Base-by-base conservation (phyloP, 345 rosid species). In the Aquilaria sinensis region DNA sequence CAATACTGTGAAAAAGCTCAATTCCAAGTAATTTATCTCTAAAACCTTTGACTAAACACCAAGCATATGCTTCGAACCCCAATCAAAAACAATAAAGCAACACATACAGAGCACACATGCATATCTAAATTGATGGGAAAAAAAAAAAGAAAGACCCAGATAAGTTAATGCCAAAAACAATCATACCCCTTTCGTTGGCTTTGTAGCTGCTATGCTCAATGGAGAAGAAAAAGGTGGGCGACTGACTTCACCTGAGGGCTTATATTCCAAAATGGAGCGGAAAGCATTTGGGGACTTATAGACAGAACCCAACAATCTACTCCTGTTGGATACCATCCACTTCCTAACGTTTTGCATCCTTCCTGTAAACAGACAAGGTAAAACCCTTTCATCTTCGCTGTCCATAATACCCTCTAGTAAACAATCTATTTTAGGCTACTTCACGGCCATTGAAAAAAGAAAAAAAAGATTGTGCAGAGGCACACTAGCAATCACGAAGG, bases 281-380 rank as follows among this genome's bases (percentile, higher is more conserved):
- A 30, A 53, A 3, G 32, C 57, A 23, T 65, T 56, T 55, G 56
- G 15, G 47, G 16, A 37, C 37, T 33, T 32, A 9, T 9, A 47
- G 33, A 62, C 51, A 23, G 48, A 46, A 15, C 47, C 49, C 53
- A 45, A 12, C 57, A 51, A 60, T 67, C 51, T 51, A 55, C 29
- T 47, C 65, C 62, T 58, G 48, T 60, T 29, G 64, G 70, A 57
- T 37, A 60, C 49, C 51, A 63, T 72, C 53, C 70, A 71, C 70
- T 78, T 72, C 72, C 79, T 66, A 32, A 71, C 23, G 47, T 53
- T 63, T 50, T 66, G 62, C 16, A 49, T 64, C 70, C 71, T 81
- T 37, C 43, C 77, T 55, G 23, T 37, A 3, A 43, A 31, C 50
- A 47, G 16, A 57, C 7, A 47, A 56, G 14, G 48, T 16, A 3